These are phyloP conservation scores for Candida boidinii DNA, from an alignment of 805 yeast species.

Conservation along the genomic window DNA sequence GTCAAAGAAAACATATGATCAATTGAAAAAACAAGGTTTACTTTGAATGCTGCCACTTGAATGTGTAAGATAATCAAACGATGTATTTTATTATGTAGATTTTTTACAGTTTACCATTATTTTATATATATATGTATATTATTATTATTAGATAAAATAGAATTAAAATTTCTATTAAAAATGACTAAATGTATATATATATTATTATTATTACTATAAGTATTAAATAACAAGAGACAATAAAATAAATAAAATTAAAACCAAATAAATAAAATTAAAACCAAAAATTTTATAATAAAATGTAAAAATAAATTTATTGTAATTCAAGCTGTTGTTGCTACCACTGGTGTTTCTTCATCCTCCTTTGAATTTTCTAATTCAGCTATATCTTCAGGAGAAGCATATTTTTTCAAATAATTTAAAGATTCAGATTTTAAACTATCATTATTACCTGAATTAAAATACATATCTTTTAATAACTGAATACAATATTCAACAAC, in stretches of 20 bases:
- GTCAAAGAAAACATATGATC: slow-evolving; percentile 75
- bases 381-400: slow-evolving; percentile 10
- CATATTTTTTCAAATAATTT: slow-evolving; percentile 39
- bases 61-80: background rate
- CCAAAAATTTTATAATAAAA: background rate
- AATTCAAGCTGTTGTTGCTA: no score
- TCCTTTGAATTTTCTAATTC: background rate
- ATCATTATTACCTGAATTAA: slow-evolving; percentile 30
- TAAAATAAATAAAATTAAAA: no score
- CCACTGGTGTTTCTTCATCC: no score
- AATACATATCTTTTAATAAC: slow-evolving; percentile 39
- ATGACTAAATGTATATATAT: background rate
- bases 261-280: no score
- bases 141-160: background rate
- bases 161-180: background rate
- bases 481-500: slow-evolving; percentile 46
- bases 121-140: background rate
- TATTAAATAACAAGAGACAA: no score
- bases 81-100: background rate
- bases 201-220: no score
- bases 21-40: slow-evolving; percentile 85
- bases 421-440: slow-evolving; percentile 39
- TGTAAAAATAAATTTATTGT: slow-evolving; percentile 1
- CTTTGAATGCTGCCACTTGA: slow-evolving; percentile 39
- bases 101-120: background rate